A percentile compares a stretch with the other conserved stretches of the same genome.
Conservation (phyloP, 2,329 filamentous ascomycete genomes). For the Pestalotiopsis sp. region DNA sequence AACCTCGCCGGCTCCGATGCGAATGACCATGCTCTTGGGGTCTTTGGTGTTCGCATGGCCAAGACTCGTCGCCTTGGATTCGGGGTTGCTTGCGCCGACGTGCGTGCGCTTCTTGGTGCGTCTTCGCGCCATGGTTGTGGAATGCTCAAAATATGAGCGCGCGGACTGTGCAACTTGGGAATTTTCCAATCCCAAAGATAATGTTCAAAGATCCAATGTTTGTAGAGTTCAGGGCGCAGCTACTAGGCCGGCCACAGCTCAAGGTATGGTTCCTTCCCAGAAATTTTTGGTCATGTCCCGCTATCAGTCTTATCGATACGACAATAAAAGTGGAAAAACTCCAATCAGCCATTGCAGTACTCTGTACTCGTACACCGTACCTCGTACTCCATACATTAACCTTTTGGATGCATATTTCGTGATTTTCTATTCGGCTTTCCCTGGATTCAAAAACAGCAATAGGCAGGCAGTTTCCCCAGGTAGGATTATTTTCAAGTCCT, state of each 20-base stretch:
- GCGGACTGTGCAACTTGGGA: not conserved
- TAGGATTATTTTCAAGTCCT: no score
- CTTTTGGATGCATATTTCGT: no score
- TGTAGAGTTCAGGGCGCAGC: slow-evolving; percentile 1
- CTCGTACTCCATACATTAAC: no score
- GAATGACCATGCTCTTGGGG: slow-evolving; percentile 98
- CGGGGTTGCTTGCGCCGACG: slow-evolving; percentile 65
- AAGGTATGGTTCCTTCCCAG: not conserved
- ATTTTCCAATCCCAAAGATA: slow-evolving; percentile 1
- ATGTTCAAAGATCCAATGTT: not conserved
- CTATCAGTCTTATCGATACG: slow-evolving; percentile 3
- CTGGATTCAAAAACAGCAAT: no score
- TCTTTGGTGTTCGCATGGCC: slow-evolving; percentile 67
- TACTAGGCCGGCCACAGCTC: slow-evolving; percentile 1
- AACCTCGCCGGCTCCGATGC: slow-evolving; percentile 91
- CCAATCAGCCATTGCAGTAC: no score
- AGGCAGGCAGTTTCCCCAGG: no score
- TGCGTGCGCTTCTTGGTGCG: slow-evolving; percentile 91
- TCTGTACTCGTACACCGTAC: no score
- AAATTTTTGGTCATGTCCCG: slow-evolving; percentile 18
- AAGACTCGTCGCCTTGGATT: slow-evolving; percentile 51
- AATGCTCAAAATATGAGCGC: not conserved
- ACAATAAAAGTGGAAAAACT: not conserved
- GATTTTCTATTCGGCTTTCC: no score
- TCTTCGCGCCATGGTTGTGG: slow-evolving; percentile 70